phyloP scores from a whole-genome alignment of 805 yeast genomes.

The Candida chilensis region DNA sequence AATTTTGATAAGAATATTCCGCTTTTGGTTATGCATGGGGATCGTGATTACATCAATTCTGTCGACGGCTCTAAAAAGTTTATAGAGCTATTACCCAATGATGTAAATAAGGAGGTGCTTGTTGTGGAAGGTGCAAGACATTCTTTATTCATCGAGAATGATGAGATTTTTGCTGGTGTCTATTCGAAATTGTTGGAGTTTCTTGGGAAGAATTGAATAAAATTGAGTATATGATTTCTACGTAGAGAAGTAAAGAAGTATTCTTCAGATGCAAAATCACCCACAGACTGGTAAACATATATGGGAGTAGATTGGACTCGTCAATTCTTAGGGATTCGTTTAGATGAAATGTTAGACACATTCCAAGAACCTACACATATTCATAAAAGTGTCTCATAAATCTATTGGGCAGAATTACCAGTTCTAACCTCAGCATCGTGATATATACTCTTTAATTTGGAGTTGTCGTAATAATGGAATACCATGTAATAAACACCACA shows the following conservation, averaged over 20 bases:
- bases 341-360: no score
- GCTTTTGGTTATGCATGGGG: conserved; percentile 53
- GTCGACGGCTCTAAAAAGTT: conserved; percentile 35
- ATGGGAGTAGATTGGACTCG: conserved; percentile 5
- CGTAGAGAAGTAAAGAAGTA: not conserved
- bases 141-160: conserved; percentile 35
- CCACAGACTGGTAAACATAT: conserved; percentile 6
- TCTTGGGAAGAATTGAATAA: conserved; percentile 10
- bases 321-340: no score
- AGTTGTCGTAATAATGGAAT: no score
- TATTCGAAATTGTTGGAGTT: conserved; percentile 30
- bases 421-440: no score
- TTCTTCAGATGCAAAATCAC: conserved; percentile 2
- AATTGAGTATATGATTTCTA: not conserved
- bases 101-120: conserved; percentile 15
- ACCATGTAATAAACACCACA: no score
- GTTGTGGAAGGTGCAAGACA: conserved; percentile 21
- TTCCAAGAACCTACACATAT: no score
- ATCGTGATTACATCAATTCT: conserved; percentile 53
- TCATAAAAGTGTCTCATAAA: no score
- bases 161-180: conserved; percentile 23
- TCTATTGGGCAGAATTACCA: no score
- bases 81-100: conserved; percentile 17
- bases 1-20: conserved; percentile 31
- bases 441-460: no score